Base-by-base conservation (phyloP, 306 rosid genomes). In the Malus asiatica region DNA sequence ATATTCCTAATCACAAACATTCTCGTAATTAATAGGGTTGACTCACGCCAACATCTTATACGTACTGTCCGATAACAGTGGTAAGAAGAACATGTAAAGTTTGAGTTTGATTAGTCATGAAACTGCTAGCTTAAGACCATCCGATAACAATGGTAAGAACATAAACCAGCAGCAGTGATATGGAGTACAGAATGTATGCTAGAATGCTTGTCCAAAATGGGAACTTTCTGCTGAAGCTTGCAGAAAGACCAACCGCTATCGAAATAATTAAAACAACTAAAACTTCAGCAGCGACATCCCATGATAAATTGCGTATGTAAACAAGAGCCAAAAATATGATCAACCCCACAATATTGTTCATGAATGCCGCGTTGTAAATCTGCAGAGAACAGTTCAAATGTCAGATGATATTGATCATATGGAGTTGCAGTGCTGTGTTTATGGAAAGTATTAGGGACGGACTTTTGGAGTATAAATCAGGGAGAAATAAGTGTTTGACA, bases 311-410 rank as follows among this genome's bases (percentile, higher is more conserved):
- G 25, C 85, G 75, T 27, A 78, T 66, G 73, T 66, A 81, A 77
- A 84, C 85, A 23, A 84, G 83, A 8, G 70, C 78, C 78, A 84
- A 78, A 66, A 84, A 74, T n/a, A 16, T 68, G 19, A 55, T 32
- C 69, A 84, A 66, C 20, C 88, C 75, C 76, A 67, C 63, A 60
- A 75, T n/a, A 66, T 84, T 84, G 83, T 81, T 81, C 81, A 84
- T 75, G 85, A 78, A 81, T 3, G 75, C 81, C 6, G 79, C 72
- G 38, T 45, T 81, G 55, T 84, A 84, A 58, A 84, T 84, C 88
- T 84, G 85, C 81, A 63, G 0, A 70, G 14, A 63, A 73, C 20
- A 66, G 30, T 23, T 73, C 14, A 32, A 48, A 48, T 48, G 55
- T 48, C 18, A 5, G 55, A 48, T 48, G 16, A 4, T 5, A 18